Evolutionary conservation across 1,284 basidiomycete genomes (phyloP).

Genomic region (Malassezia brasiliensis): DNA sequence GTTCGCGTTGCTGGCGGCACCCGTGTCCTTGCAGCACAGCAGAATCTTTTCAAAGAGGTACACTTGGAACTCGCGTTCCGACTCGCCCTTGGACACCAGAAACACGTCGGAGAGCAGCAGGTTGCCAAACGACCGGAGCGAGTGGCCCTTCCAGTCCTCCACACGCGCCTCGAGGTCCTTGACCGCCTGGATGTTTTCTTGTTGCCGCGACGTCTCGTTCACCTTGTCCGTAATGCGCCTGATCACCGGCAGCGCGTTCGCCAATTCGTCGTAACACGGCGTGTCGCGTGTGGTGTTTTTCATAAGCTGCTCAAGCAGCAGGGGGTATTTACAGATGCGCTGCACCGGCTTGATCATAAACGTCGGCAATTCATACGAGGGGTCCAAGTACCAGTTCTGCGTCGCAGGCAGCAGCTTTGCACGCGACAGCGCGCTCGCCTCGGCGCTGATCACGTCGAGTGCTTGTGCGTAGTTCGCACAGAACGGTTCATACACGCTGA

Average conservation of each 20-base stretch:
- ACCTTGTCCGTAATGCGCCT: constrained; percentile 90
- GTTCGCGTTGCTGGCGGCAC: constrained; percentile 47
- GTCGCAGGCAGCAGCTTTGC: constrained; percentile 32
- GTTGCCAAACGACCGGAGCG: constrained; percentile 81
- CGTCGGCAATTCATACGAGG: constrained; percentile 65
- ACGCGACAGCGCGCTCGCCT: constrained; percentile 28
- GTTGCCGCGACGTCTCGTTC: constrained; percentile 80
- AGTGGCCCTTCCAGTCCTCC: constrained; percentile 98
- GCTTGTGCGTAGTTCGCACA: constrained; percentile 68
- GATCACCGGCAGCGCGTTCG: constrained; percentile 70
- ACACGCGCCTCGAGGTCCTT: constrained; percentile 79
- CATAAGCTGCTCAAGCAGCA: constrained; percentile 56
- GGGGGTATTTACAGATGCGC: constrained; percentile 66
- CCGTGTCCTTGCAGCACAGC: constrained; percentile 84
- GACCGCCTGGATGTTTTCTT: constrained; percentile 74
- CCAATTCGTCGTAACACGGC: constrained; percentile 62
- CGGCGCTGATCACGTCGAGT: constrained; percentile 67
- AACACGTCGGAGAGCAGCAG: constrained; percentile 90
- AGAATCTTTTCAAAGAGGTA: constrained; percentile 99
- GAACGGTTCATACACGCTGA: constrained; percentile 73
- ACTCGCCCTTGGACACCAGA: constrained; percentile 88
- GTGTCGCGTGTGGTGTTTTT: constrained; percentile 55
- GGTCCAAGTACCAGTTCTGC: constrained; percentile 48
- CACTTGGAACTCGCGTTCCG: constrained; percentile 94
- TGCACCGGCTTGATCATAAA: constrained; percentile 71